These are phyloP conservation scores for Neurospora sp. DNA, from an alignment of 495 filamentous ascomycete species.

Conservation along the genomic window DNA sequence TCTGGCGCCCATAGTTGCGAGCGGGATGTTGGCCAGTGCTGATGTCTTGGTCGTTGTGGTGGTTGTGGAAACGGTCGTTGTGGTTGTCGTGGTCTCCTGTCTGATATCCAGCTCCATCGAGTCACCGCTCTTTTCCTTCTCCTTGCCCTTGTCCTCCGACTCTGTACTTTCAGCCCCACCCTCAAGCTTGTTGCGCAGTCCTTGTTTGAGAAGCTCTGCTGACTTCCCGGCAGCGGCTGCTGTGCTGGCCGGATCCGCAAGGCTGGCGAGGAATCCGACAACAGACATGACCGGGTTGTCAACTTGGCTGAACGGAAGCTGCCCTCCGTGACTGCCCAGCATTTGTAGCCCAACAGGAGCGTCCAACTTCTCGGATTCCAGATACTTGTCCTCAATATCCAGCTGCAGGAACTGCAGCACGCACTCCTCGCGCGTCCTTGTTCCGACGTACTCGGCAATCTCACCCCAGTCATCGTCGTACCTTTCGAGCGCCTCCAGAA, in stretches of 20 bases:
- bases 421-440: constrained; percentile 89
- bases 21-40: constrained; percentile 62
- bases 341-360: constrained; percentile 49
- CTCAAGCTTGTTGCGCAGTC: constrained; percentile 63
- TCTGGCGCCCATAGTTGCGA: constrained; percentile 76
- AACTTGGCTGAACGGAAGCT: constrained; percentile 73
- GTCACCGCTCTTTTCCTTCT: constrained; percentile 40
- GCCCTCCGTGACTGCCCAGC: constrained; percentile 52
- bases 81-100: constrained; percentile 30
- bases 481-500: constrained; percentile 82
- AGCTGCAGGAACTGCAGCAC: constrained; percentile 89
- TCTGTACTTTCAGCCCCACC: constrained; percentile 37
- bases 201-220: constrained; percentile 71
- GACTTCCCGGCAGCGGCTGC: constrained; percentile 80
- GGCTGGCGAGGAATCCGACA: constrained; percentile 79
- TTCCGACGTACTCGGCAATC: constrained; percentile 83
- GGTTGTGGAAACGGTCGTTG: constrained; percentile 28
- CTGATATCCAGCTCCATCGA: constrained; percentile 45
- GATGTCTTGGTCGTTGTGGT: constrained; percentile 43
- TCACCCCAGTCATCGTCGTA: constrained; percentile 93
- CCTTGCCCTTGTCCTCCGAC: constrained; percentile 39
- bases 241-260: constrained; percentile 78
- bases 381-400: constrained; percentile 82
- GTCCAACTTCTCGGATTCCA: constrained; percentile 59
- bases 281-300: constrained; percentile 97